Evolutionary conservation across 441 rosid species (phyloP).

Genomic region (Gossypium lobatum): DNA sequence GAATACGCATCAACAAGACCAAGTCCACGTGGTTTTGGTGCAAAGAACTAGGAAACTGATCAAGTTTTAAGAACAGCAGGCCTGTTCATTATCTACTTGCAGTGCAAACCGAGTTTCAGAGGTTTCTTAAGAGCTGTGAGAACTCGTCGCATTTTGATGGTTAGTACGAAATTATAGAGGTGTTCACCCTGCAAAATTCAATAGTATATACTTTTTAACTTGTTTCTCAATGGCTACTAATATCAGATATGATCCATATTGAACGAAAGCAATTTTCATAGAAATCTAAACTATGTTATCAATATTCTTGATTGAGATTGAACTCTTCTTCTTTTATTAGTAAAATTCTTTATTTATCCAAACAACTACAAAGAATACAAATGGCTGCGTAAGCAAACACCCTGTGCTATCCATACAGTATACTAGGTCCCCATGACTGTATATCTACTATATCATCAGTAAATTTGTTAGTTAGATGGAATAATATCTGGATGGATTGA

Average conservation of each 20-base stretch:
- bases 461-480: too few species aligned
- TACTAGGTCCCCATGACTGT: too few species aligned
- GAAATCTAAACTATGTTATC: background rate
- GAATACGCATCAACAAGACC: slow-evolving; percentile 58
- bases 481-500: too few species aligned
- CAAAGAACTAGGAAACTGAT: slow-evolving; percentile 33
- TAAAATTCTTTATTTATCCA: too few species aligned
- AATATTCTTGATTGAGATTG: background rate
- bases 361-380: too few species aligned
- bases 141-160: background rate
- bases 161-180: background rate
- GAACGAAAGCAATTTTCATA: background rate
- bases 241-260: background rate
- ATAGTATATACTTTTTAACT: background rate
- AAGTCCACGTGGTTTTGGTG: slow-evolving; percentile 84
- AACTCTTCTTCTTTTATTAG: background rate
- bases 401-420: too few species aligned
- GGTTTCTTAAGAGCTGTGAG: background rate
- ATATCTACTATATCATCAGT: too few species aligned
- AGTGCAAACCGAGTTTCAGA: background rate
- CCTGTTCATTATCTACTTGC: background rate
- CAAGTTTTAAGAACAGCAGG: background rate
- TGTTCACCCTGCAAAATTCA: background rate
- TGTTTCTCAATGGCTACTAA: background rate
- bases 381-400: too few species aligned